phyloP scores from a whole-genome alignment of 1,139 yeast species.

The Yamadazyma songkhlaensis region DNA sequence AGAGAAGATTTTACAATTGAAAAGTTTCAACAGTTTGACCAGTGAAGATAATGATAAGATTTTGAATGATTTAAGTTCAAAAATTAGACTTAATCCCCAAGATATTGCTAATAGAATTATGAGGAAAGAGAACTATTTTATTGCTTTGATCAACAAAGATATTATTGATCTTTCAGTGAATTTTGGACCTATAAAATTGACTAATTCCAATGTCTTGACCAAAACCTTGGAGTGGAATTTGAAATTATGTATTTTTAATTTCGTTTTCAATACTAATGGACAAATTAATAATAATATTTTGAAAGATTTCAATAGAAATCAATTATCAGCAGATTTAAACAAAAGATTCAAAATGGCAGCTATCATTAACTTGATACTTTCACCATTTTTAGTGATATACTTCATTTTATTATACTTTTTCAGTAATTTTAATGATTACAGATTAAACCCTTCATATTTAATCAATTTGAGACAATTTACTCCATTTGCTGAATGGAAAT shows the following conservation, averaged over 20 bases:
- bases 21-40: conserved; percentile 77
- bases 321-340: conserved; percentile 64
- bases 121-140: conserved; percentile 91
- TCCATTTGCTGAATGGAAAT: conserved; percentile 92
- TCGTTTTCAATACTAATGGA: conserved; percentile 79
- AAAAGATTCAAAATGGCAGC: conserved; percentile 88
- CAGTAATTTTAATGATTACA: conserved; percentile 89
- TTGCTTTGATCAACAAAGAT: conserved; percentile 82
- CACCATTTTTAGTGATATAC: conserved; percentile 85
- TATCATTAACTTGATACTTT: conserved; percentile 69
- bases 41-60: conserved; percentile 26
- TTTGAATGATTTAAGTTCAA: conserved; percentile 60
- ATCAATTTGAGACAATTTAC: conserved; percentile 83
- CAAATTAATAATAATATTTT: conserved; percentile 74
- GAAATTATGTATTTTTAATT: conserved; percentile 83
- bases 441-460: conserved; percentile 80
- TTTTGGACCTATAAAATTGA: conserved; percentile 23
- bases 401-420: conserved; percentile 81
- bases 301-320: conserved; percentile 68
- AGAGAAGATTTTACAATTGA: conserved; percentile 67
- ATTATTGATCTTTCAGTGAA: conserved; percentile 57
- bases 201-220: conserved; percentile 53
- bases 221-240: conserved; percentile 93
- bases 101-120: conserved; percentile 93
- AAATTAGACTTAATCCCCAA: conserved; percentile 81